Percentiles rank a stretch among this genome's conserved stretches.
phyloP scores from a whole-genome alignment of 225 moss, liverwort and hornwort genomes.

The Sphagnum tenellum region DNA sequence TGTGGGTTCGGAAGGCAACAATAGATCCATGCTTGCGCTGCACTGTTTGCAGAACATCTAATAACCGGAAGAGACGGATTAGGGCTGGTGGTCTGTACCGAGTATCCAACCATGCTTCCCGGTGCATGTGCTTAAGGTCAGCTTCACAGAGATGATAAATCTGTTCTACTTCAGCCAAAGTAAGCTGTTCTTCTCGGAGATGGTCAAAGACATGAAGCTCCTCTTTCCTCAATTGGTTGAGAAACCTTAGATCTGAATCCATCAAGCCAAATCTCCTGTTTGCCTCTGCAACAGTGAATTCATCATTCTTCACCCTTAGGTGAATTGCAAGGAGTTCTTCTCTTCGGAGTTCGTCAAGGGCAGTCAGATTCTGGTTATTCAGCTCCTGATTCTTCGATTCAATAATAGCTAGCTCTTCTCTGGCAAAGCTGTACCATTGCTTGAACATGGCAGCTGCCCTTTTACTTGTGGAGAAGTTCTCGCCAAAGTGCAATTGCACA shows the following conservation, averaged over 20 bases:
- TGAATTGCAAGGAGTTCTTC: slow-evolving; percentile 6
- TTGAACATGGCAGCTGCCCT: slow-evolving; percentile 4
- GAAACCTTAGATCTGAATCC: slow-evolving; percentile 8
- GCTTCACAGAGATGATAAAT: slow-evolving; percentile 11
- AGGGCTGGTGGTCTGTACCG: slow-evolving; percentile 10
- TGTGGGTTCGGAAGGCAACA: slow-evolving; percentile 11
- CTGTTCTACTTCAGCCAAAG: slow-evolving; percentile 11
- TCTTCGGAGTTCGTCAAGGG: slow-evolving; percentile 4
- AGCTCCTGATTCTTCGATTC: slow-evolving; percentile 6
- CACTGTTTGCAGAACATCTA: slow-evolving; percentile 11
- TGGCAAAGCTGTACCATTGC: slow-evolving; percentile 10
- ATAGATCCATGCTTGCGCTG: slow-evolving; percentile 10
- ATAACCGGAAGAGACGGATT: slow-evolving; percentile 8
- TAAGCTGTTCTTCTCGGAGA: slow-evolving; percentile 8
- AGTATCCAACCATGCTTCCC: slow-evolving; percentile 11
- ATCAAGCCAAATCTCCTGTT: slow-evolving; percentile 2
- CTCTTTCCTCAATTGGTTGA: slow-evolving; percentile 14
- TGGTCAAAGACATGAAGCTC: slow-evolving; percentile 1
- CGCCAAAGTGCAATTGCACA: slow-evolving; percentile 4
- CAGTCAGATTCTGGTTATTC: slow-evolving; percentile 2
- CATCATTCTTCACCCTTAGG: slow-evolving; percentile 4
- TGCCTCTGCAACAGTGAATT: slow-evolving; percentile 8
- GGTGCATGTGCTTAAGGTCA: slow-evolving; percentile 4
- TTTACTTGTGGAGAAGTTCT: background rate
- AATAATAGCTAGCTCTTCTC: slow-evolving; percentile 11